These are phyloP conservation scores for Alloteropsis angusta DNA, from an alignment of 202 grass and related monocot species.

Conservation along the genomic window DNA sequence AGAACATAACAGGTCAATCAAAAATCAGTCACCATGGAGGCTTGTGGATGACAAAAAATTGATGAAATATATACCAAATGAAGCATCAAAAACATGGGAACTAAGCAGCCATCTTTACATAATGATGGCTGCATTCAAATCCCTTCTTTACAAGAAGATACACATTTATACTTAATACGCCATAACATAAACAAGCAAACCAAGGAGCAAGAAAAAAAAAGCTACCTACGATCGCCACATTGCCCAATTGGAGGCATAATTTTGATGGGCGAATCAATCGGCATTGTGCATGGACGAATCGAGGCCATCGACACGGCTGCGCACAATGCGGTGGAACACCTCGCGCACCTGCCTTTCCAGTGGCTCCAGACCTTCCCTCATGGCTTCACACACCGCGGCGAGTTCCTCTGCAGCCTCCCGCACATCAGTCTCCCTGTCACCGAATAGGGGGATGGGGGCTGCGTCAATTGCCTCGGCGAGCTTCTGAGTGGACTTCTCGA, in stretches of 20 bases:
- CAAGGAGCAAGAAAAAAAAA: constrained; percentile 29
- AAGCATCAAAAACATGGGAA: constrained; percentile 38
- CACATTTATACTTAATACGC: constrained; percentile 27
- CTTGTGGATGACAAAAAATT: constrained; percentile 7
- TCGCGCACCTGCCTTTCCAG: constrained; percentile 74
- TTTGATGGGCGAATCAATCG: constrained; percentile 26
- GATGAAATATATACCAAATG: constrained; percentile 44
- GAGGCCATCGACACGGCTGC: constrained; percentile 76
- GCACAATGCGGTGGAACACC: constrained; percentile 84
- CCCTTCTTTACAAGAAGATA: constrained; percentile 45
- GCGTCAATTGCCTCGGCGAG: constrained; percentile 64
- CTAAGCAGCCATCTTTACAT: constrained; percentile 41
- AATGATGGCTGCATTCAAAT: constrained; percentile 34
- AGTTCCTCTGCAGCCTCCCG: constrained; percentile 53
- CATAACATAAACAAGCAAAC: constrained; percentile 19
- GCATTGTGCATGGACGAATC: constrained; percentile 51
- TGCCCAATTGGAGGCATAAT: constrained; percentile 12
- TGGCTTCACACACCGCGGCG: constrained; percentile 34
- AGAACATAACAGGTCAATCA: constrained; percentile 3
- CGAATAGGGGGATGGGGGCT: constrained; percentile 41
- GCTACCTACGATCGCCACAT: constrained; percentile 37
- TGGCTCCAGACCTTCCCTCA: constrained; percentile 71
- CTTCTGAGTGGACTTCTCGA: constrained; percentile 57
- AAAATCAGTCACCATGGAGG: neutral
- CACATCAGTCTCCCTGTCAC: constrained; percentile 51